Percentiles rank a stretch among this genome's conserved stretches.
Conservation (phyloP, 2,329 filamentous ascomycete genomes). For the Phaeophleospora eucalypticola region DNA sequence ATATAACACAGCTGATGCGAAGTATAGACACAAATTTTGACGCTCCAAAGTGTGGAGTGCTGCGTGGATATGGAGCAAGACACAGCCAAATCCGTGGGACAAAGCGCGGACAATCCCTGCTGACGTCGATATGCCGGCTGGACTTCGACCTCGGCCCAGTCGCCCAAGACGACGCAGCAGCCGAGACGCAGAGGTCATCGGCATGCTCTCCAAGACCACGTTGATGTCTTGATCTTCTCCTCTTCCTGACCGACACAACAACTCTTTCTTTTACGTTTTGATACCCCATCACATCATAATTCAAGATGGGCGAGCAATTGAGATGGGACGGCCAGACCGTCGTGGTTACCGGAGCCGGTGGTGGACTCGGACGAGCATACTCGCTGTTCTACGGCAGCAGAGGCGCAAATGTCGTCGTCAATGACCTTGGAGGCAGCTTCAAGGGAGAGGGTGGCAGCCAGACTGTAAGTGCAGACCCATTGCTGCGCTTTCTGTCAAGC, state of each 20-base stretch:
- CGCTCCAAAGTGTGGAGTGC: no score
- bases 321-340: constrained; percentile 86
- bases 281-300: constrained; percentile 8
- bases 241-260: neutral
- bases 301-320: constrained; percentile 61
- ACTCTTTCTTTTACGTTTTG: neutral
- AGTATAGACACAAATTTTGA: no score
- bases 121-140: no score
- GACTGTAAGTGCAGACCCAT: constrained; percentile 28
- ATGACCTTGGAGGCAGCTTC: constrained; percentile 89
- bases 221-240: neutral
- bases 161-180: neutral
- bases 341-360: constrained; percentile 81
- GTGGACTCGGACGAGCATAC: constrained; percentile 77
- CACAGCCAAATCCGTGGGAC: no score
- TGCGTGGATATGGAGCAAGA: no score
- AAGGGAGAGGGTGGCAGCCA: constrained; percentile 89
- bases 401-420: constrained; percentile 92
- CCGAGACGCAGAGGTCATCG: neutral
- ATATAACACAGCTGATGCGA: no score
- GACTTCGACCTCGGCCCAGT: neutral
- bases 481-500: no score
- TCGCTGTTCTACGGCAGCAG: constrained; percentile 85
- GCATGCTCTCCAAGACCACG: neutral
- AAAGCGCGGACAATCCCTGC: neutral